These are phyloP conservation scores for Umbelopsis vinacea DNA, from an alignment of 192 early-diverging fungal species.

Conservation along the genomic window DNA sequence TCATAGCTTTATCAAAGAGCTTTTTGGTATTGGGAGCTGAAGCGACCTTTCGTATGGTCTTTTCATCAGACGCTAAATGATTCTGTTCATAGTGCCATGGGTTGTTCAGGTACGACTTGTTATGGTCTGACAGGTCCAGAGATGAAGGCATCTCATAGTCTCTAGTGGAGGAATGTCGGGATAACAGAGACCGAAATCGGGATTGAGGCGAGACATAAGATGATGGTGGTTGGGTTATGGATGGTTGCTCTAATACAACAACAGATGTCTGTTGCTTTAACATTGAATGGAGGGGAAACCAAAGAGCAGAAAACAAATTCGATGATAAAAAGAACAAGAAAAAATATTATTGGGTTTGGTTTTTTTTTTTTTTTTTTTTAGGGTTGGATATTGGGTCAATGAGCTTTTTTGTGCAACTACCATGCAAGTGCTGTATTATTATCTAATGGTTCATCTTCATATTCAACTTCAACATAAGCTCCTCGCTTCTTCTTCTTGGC, in stretches of 20 bases:
- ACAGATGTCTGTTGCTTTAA: conserved; percentile 18
- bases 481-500: conserved; percentile 22
- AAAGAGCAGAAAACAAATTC: background rate
- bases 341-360: conserved; percentile 9
- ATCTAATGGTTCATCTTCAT: conserved; percentile 20
- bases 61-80: conserved; percentile 9
- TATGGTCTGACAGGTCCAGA: conserved; percentile 4
- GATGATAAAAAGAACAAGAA: background rate
- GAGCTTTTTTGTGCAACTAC: conserved; percentile 13
- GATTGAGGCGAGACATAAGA: conserved; percentile 17
- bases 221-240: conserved; percentile 20
- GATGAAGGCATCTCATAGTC: conserved; percentile 8
- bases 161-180: conserved; percentile 8
- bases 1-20: conserved; percentile 20
- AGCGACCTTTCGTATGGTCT: conserved; percentile 53
- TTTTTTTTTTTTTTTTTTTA: background rate
- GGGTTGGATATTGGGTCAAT: background rate
- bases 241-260: conserved; percentile 4
- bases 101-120: background rate
- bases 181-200: conserved; percentile 14
- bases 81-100: background rate
- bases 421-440: conserved; percentile 19
- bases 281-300: background rate
- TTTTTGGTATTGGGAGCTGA: conserved; percentile 57
- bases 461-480: conserved; percentile 20